Percentiles rank a stretch among this genome's conserved stretches.
Conservation (phyloP, 116 monocot species). For the Cymodocea nodosa region DNA sequence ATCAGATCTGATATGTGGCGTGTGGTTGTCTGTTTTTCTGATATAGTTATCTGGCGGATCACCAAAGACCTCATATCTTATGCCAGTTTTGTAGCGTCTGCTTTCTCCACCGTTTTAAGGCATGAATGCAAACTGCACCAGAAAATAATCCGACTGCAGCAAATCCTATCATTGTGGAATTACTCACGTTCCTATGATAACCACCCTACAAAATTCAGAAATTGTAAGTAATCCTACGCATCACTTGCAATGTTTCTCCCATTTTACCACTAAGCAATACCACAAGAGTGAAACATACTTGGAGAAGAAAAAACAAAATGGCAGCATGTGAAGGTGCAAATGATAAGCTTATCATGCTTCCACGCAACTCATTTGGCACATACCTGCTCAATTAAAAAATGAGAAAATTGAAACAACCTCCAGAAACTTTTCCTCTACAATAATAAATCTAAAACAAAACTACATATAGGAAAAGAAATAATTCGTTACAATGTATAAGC, state of each 20-base stretch:
- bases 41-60: not conserved
- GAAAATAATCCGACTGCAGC: slow-evolving; percentile 43
- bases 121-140: slow-evolving; percentile 56
- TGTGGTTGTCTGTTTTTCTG: too few species aligned
- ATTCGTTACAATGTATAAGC: not conserved
- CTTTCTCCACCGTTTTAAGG: slow-evolving; percentile 48
- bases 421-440: not conserved
- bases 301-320: slow-evolving; percentile 44
- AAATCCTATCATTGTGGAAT: slow-evolving; percentile 49
- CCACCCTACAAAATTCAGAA: slow-evolving; percentile 36
- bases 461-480: not conserved
- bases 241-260: not conserved
- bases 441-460: not conserved
- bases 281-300: slow-evolving; percentile 17
- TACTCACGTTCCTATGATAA: slow-evolving; percentile 35
- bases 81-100: slow-evolving; percentile 49
- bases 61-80: slow-evolving; percentile 15
- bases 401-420: slow-evolving; percentile 5
- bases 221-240: not conserved
- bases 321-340: slow-evolving; percentile 66
- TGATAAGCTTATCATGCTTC: slow-evolving; percentile 81
- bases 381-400: slow-evolving; percentile 32
- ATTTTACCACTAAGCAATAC: not conserved
- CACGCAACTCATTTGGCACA: slow-evolving; percentile 80
- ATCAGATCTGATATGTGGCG: not conserved